Evolutionary conservation across 257 asterid genomes (phyloP).

Genomic region (Solanum stenotomum): DNA sequence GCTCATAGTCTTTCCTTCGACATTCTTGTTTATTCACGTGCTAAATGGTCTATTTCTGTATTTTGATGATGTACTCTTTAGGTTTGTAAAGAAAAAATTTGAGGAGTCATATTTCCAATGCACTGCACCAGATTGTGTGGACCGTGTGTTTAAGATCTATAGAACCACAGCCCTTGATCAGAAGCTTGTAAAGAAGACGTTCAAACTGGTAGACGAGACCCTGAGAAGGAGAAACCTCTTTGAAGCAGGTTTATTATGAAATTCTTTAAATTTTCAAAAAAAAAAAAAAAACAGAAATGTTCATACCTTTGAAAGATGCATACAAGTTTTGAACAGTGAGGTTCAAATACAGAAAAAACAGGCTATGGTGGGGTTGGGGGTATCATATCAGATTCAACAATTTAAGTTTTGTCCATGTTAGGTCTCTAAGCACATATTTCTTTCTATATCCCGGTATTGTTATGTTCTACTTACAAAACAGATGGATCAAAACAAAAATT

Average conservation of each 20-base stretch:
- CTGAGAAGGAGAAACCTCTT: conserved; percentile 87
- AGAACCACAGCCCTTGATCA: conserved; percentile 95
- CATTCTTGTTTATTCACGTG: not conserved
- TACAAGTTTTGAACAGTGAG: not conserved
- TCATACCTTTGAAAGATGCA: conserved; percentile 9
- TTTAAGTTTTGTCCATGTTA: conserved; percentile 3
- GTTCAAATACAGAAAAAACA: conserved; percentile 4
- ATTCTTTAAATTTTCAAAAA: not conserved
- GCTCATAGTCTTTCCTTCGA: not conserved
- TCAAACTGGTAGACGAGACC: conserved; percentile 96
- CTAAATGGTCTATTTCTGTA: not conserved
- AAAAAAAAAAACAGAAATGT: conserved; percentile 1
- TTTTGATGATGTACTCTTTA: conserved; percentile 14
- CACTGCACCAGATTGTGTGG: conserved; percentile 91
- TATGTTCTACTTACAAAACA: not conserved
- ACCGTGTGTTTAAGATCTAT: conserved; percentile 89
- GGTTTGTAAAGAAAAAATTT: conserved; percentile 95
- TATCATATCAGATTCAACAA: conserved; percentile 13
- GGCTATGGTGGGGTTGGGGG: conserved; percentile 15
- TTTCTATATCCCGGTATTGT: not conserved
- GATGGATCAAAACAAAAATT: not conserved
- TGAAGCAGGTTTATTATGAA: conserved; percentile 89
- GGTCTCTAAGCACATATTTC: conserved; percentile 4
- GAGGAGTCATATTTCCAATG: conserved; percentile 93
- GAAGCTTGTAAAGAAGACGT: conserved; percentile 97